phyloP scores from a whole-genome alignment of 768 basidiomycete genomes.

The Boletus vermiculosoides region DNA sequence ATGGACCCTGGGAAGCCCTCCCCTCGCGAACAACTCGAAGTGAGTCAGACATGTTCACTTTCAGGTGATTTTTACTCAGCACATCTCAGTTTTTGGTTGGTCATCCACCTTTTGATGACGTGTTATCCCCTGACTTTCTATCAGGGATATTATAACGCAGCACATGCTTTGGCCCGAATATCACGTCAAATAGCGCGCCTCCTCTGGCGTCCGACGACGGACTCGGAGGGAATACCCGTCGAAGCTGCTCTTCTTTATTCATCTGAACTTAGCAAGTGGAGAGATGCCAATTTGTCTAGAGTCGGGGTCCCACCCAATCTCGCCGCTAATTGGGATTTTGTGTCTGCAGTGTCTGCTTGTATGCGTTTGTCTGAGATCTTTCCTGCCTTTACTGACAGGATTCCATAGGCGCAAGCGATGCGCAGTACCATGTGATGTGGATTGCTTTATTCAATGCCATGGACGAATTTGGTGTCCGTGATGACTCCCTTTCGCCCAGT shows the following conservation, averaged over 20 bases:
- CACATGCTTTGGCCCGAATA: conserved; percentile 80
- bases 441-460: conserved; percentile 78
- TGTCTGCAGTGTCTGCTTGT: conserved; percentile 69
- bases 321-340: conserved; percentile 87
- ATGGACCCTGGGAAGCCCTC: conserved; percentile 54
- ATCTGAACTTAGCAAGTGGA: conserved; percentile 63
- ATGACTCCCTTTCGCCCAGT: conserved; percentile 39
- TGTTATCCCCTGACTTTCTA: conserved; percentile 7
- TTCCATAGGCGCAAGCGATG: conserved; percentile 69
- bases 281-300: conserved; percentile 66
- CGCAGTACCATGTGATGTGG: conserved; percentile 92
- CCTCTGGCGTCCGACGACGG: conserved; percentile 77
- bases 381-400: neutral
- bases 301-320: conserved; percentile 89
- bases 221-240: conserved; percentile 73
- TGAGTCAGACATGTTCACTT: conserved; percentile 31
- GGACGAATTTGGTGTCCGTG: conserved; percentile 81
- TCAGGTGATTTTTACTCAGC: conserved; percentile 8
- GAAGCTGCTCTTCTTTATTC: conserved; percentile 60
- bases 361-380: conserved; percentile 18
- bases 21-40: conserved; percentile 79
- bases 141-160: conserved; percentile 82
- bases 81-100: conserved; percentile 63
- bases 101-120: conserved; percentile 11
- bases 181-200: conserved; percentile 78